These are phyloP conservation scores for Xylaria castorea DNA, from an alignment of 495 filamentous ascomycete species.

Conservation along the genomic window DNA sequence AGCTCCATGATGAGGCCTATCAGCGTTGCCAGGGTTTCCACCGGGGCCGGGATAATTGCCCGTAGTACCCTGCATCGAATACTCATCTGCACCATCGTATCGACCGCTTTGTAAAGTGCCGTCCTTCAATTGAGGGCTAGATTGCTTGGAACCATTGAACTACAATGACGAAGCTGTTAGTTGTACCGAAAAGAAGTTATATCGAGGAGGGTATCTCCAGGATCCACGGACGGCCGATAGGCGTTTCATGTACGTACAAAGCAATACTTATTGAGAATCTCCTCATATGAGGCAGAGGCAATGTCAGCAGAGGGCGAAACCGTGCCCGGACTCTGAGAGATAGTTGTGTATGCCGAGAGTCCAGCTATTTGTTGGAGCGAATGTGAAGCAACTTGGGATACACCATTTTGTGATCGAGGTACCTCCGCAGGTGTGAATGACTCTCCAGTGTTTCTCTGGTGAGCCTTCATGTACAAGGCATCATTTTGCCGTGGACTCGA, in stretches of 20 bases:
- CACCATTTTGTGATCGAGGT: conserved; percentile 28
- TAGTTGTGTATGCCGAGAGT: conserved; percentile 24
- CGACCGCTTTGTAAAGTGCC: conserved; percentile 39
- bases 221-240: conserved; percentile 37
- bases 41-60: conserved; percentile 45
- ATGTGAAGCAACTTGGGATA: conserved; percentile 23
- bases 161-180: conserved; percentile 38
- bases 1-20: conserved; percentile 44
- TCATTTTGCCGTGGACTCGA: conserved; percentile 38
- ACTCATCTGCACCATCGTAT: conserved; percentile 45
- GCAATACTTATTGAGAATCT: conserved; percentile 96
- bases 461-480: conserved; percentile 58
- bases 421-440: conserved; percentile 38
- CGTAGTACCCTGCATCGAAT: conserved; percentile 34
- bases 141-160: conserved; percentile 55
- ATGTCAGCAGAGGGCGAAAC: conserved; percentile 52
- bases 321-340: conserved; percentile 31
- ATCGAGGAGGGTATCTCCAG: conserved; percentile 29
- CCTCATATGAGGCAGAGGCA: conserved; percentile 86
- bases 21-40: conserved; percentile 45
- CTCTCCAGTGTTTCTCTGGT: conserved; percentile 41
- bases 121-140: conserved; percentile 45
- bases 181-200: conserved; percentile 23
- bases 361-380: conserved; percentile 27
- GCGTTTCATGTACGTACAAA: conserved; percentile 77